Conservation (phyloP, 1,284 basidiomycete genomes). For the Bondarzewia mesenterica region DNA sequence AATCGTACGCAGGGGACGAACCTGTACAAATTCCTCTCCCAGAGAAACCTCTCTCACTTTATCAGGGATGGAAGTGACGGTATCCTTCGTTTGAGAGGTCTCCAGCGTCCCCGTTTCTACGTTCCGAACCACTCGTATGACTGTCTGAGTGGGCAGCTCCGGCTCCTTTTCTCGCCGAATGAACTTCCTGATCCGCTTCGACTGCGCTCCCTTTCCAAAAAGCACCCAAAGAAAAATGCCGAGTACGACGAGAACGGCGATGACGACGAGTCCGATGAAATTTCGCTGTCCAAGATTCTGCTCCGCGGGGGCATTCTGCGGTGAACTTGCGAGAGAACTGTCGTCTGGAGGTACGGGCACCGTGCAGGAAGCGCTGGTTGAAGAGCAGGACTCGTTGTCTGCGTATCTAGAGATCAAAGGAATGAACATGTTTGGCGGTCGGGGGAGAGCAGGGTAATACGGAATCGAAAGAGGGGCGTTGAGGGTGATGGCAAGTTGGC, state of each 20-base stretch:
- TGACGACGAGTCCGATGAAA: constrained; percentile 23
- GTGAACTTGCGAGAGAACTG: constrained; percentile 2
- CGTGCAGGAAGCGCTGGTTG: neutral
- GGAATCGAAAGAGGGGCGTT: neutral
- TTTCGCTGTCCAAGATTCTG: constrained; percentile 16
- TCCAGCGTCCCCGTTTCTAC: neutral
- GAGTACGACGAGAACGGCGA: constrained; percentile 18
- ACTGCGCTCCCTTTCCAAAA: constrained; percentile 17
- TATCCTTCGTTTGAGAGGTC: neutral
- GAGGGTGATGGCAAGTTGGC: neutral
- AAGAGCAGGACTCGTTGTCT: neutral
- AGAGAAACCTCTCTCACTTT: too few species aligned
- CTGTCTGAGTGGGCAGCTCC: neutral
- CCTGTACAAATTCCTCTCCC: too few species aligned
- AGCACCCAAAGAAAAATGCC: constrained; percentile 21
- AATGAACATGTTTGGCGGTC: neutral
- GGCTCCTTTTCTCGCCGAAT: constrained; percentile 2
- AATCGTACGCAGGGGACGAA: too few species aligned
- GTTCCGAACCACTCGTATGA: neutral
- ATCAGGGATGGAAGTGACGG: neutral
- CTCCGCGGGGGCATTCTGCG: constrained; percentile 4
- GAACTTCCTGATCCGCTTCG: constrained; percentile 14
- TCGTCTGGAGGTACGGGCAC: constrained; percentile 5
- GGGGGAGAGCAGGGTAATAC: neutral
- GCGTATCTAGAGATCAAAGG: neutral